A percentile compares a stretch with the other conserved stretches of the same genome.
These are phyloP conservation scores for Naumovozyma baii DNA, from an alignment of 805 yeast genomes.

Conservation along the genomic window DNA sequence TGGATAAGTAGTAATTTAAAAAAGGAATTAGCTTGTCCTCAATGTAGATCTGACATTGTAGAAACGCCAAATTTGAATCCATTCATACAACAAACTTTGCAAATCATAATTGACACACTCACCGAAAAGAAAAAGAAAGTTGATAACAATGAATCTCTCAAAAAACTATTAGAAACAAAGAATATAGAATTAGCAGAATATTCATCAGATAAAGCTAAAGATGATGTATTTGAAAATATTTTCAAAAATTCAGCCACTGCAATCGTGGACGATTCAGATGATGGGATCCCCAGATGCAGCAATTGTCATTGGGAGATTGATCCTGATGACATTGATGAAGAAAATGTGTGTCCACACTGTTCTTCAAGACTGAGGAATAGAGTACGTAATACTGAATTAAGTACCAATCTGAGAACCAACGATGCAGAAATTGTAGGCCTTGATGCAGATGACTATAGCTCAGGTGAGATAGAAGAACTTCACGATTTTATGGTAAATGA, in stretches of 20 bases:
- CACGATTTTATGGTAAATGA: conserved; percentile 5
- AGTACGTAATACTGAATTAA: conserved; percentile 1
- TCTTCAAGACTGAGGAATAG: conserved; percentile 40
- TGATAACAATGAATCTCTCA: conserved; percentile 9
- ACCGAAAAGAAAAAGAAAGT: conserved; percentile 18
- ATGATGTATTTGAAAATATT: conserved; percentile 38
- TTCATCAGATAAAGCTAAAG: conserved; percentile 18
- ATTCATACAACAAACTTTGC: conserved; percentile 39
- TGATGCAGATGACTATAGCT: conserved; percentile 20
- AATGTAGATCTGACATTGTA: conserved; percentile 45
- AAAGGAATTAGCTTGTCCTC: conserved; percentile 53
- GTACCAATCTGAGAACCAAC: neutral
- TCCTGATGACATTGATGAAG: conserved; percentile 27
- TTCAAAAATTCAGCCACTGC: conserved; percentile 44
- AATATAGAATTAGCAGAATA: conserved; percentile 9
- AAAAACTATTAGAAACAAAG: conserved; percentile 13
- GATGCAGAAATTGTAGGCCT: conserved; percentile 4
- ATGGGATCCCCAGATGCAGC: conserved; percentile 67
- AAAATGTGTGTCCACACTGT: conserved; percentile 58
- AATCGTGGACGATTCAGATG: conserved; percentile 52
- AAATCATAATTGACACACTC: conserved; percentile 32
- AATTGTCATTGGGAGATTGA: conserved; percentile 71
- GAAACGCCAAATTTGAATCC: conserved; percentile 46
- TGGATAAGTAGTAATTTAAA: conserved; percentile 43
- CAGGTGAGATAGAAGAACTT: conserved; percentile 16